Percentiles rank a stretch among this genome's conserved stretches.
These are phyloP conservation scores for Polyporus arcularius DNA, from an alignment of 768 basidiomycete species.

Conservation along the genomic window DNA sequence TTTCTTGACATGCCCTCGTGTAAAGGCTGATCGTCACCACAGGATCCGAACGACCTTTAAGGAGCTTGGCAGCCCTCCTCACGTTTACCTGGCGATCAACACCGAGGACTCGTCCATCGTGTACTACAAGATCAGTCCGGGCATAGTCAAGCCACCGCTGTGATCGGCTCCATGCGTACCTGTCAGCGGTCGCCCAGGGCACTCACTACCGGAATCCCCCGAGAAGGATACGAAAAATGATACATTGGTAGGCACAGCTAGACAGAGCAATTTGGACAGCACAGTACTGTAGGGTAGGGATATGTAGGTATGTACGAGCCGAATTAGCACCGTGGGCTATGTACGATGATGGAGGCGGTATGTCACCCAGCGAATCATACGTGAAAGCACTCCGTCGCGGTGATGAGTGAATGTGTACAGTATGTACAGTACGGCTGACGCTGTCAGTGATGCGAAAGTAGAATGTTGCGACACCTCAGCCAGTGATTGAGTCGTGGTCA, in stretches of 20 bases:
- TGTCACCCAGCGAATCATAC: not conserved
- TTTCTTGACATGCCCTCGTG: not conserved
- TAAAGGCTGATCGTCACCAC: not conserved
- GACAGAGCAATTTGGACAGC: not conserved
- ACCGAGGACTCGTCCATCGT: conserved; percentile 81
- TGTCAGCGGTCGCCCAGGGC: not conserved
- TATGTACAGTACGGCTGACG: not conserved
- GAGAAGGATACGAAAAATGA: not conserved
- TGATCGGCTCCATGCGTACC: not conserved
- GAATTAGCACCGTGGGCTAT: not conserved
- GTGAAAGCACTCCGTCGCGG: not conserved
- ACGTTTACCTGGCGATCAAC: conserved; percentile 70
- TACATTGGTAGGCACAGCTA: conserved; percentile 1
- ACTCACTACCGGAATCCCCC: too few relatives aligned
- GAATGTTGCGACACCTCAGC: not conserved
- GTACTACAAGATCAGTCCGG: conserved; percentile 79
- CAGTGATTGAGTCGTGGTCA: conserved; percentile 10
- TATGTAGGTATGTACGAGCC: not conserved
- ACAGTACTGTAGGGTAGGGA: not conserved
- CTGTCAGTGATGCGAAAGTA: not conserved
- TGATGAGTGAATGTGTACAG: not conserved
- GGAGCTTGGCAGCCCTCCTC: conserved; percentile 45
- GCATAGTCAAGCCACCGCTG: conserved; percentile 73
- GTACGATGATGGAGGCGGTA: not conserved
- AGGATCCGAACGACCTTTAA: conserved; percentile 61